Evolutionary conservation across 768 basidiomycete genomes (phyloP).

Genomic region (Mycena alexandri): DNA sequence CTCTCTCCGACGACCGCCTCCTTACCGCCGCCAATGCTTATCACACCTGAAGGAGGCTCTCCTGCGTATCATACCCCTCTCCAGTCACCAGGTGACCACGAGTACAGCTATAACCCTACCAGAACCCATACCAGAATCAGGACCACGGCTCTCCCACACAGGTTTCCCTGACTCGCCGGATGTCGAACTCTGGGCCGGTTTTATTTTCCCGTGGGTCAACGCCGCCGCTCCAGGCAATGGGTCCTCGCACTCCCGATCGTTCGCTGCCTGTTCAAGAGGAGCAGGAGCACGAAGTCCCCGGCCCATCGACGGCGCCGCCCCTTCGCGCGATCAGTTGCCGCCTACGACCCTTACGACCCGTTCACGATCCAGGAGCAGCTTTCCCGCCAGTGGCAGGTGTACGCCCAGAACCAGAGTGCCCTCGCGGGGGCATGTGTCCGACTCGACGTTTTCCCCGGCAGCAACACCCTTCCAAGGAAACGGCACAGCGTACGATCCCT

Average conservation of each 20-base stretch:
- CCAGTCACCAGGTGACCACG: slow-evolving; percentile 30
- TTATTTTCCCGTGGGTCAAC: slow-evolving; percentile 54
- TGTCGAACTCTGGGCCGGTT: slow-evolving; percentile 40
- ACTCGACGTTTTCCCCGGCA: slow-evolving; percentile 84
- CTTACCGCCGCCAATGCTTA: slow-evolving; percentile 51
- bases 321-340: slow-evolving; percentile 46
- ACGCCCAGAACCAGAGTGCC: slow-evolving; percentile 67
- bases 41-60: slow-evolving; percentile 62
- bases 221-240: slow-evolving; percentile 65
- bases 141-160: slow-evolving; percentile 44
- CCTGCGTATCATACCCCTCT: slow-evolving; percentile 32
- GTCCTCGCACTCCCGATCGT: slow-evolving; percentile 73
- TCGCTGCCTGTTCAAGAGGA: slow-evolving; percentile 86
- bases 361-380: slow-evolving; percentile 74
- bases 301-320: too few species aligned
- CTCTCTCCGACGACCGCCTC: slow-evolving; percentile 43
- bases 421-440: slow-evolving; percentile 68
- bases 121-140: slow-evolving; percentile 43
- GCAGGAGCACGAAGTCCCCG: slow-evolving; percentile 70
- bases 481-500: slow-evolving; percentile 69
- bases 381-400: slow-evolving; percentile 83
- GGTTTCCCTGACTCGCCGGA: slow-evolving; percentile 60
- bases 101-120: slow-evolving; percentile 30
- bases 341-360: slow-evolving; percentile 58
- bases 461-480: slow-evolving; percentile 74